Percentiles rank a stretch among this genome's conserved stretches.
These are phyloP conservation scores for Dactylellina parvicollis DNA, from an alignment of 2,329 filamentous ascomycete species.

Conservation along the genomic window DNA sequence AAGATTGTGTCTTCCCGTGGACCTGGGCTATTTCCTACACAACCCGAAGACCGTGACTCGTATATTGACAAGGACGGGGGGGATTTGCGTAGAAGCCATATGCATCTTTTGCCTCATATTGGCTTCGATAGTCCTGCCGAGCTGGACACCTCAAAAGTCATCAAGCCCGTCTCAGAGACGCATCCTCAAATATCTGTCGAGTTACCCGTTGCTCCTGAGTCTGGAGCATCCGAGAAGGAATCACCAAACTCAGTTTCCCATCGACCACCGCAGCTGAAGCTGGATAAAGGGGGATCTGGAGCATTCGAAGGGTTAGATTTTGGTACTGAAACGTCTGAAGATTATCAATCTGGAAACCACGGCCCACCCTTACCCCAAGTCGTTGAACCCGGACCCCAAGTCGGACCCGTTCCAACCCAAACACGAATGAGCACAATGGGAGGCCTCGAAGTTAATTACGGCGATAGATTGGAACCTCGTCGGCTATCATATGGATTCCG, in stretches of 20 bases:
- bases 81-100: constrained; percentile 45
- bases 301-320: constrained; percentile 44
- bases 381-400: constrained; percentile 30
- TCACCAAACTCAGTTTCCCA: constrained; percentile 4
- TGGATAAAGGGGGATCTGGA: constrained; percentile 15
- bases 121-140: constrained; percentile 31
- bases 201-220: not conserved
- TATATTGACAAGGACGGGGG: constrained; percentile 49
- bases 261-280: constrained; percentile 27
- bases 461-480: constrained; percentile 69
- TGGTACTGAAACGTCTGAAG: constrained; percentile 18
- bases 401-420: constrained; percentile 5
- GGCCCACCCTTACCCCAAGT: constrained; percentile 34
- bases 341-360: not conserved
- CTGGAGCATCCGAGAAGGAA: not conserved
- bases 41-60: constrained; percentile 41
- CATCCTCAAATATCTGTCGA: constrained; percentile 2
- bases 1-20: constrained; percentile 17
- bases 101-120: constrained; percentile 47
- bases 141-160: constrained; percentile 14
- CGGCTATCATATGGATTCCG: constrained; percentile 78
- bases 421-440: constrained; percentile 56
- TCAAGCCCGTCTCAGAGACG: not conserved
- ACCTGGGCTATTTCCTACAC: constrained; percentile 21
- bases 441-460: constrained; percentile 61